Base-by-base conservation (phyloP, 2,329 filamentous ascomycete species). In the Apiospora kogelbergensis region DNA sequence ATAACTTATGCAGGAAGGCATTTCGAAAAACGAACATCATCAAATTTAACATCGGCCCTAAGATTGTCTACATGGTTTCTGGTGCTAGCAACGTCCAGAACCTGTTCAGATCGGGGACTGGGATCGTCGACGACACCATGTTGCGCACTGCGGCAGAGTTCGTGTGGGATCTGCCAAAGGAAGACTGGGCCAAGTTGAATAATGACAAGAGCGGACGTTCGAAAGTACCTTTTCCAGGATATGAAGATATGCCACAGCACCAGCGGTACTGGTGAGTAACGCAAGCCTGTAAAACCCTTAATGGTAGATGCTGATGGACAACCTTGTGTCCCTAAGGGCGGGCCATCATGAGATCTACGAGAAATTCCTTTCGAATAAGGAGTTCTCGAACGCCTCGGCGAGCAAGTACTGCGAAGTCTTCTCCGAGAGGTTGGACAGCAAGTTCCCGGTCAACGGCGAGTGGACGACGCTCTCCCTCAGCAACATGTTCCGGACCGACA, bases 251-350 rank as follows among this genome's bases (percentile, higher is more conserved):
- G 0, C 70, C 74, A 0, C 37, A 63, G 1, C 63, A 70, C 3
- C 15, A 76, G 26, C 71, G 78, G 7, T 68, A 72, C 17, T 79
- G 77, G 76, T 63, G 67, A 37, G 40, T 65, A 40, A 24, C 33
- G 17, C 13, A n/a, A 5, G 17, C 53, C 33, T 33, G 3, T 11
- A 2, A 30, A 26, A 3, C 7, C 15, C 33, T 10, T 64, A 15
- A 24, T 10, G 26, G 3, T 67, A 10, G n/a, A 10, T 68, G 45
- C 37, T 44, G 40, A 44, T 30, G 4, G 37, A 2, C n/a, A n/a
- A 3, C 3, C 2, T 20, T 42, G 26, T 6, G 13, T 10, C 41
- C 9, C 22, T 6, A 53, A 66, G 65, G 65, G 44, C 65, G 1
- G 42, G 30, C 1, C 67, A 69, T 48, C 67, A 68, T 53, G 72